Base-by-base conservation (phyloP, 148 eudicot species). In the Hydrangea macrophylla region DNA sequence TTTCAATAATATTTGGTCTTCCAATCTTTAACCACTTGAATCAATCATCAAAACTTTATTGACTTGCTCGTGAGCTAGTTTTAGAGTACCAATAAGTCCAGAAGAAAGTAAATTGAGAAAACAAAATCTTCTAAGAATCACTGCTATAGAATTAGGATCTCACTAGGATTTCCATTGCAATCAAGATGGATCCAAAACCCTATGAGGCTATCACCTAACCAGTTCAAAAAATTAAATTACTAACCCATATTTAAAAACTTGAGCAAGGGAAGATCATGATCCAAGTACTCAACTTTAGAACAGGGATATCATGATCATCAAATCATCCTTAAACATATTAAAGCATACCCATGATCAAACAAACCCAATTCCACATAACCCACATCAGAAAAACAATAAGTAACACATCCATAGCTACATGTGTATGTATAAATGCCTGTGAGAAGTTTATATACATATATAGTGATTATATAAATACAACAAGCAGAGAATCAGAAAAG, bases 231-330 rank as follows among this genome's bases (percentile, higher is more conserved):
- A 24, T 6, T 10, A 42, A 62, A n/a, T n/a, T n/a, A n/a, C n/a
- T n/a, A n/a, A 15, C 20, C 44, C 63, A 20, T 22, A 5, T 59
- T 31, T 1, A 28, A 28, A 13, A 1, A 28, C 22, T 58, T 2
- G 18, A 22, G 22, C 36, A 13, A 30, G 37, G 5, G 64, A 60
- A 48, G 33, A 44, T 48, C 69, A 65, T 32, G 57, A n/a, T 65
- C 58, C 58, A 65, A 50, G 22, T 20, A n/a, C 69, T 65, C 69
- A 65, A 22, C 58, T 50, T 31, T 20, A 20, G 30, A 28, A 23
- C 1, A 27, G 5, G 30, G 50, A 44, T 24, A 45, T 64, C 39
- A 28, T 64, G n/a, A 5, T 48, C 31, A 12, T 50, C 58, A 22
- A 30, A 50, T 3, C 68, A 28, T 28, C 18, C 18, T 30, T 9